Conservation (phyloP, 2,329 filamentous ascomycete species). For the Fusarium lyarnte region DNA sequence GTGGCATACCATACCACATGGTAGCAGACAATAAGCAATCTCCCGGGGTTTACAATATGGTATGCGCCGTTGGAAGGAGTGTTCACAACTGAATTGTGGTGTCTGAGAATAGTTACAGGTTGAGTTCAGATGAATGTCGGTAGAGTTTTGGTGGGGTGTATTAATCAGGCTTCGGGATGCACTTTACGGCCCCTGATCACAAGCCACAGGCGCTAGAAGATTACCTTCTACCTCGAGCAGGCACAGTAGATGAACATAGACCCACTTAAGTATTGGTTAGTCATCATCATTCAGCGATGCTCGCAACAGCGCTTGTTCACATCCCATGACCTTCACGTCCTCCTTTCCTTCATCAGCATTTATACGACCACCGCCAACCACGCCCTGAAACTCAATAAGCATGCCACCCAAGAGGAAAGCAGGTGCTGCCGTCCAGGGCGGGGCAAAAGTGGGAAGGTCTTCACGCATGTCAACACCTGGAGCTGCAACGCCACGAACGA, state of each 20-base stretch:
- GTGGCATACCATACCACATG: conserved; percentile 52
- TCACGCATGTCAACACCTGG: conserved; percentile 70
- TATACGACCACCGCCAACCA: conserved; percentile 10
- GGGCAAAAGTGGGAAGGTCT: conserved; percentile 64
- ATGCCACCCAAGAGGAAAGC: conserved; percentile 82
- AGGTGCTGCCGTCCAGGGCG: conserved; percentile 55
- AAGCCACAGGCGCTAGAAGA: neutral
- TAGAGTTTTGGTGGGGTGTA: conserved; percentile 34
- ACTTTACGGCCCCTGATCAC: conserved; percentile 16
- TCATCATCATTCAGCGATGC: conserved; percentile 27
- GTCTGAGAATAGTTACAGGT: neutral
- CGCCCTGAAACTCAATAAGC: conserved; percentile 28
- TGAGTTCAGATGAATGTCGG: conserved; percentile 6
- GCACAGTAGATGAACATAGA: neutral
- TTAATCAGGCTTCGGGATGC: conserved; percentile 21
- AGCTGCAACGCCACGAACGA: conserved; percentile 66
- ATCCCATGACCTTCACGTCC: neutral
- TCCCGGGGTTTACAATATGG: neutral
- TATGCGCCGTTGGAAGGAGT: neutral
- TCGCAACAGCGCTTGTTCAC: conserved; percentile 10
- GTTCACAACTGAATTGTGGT: neutral
- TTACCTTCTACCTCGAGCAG: neutral
- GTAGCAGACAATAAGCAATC: neutral
- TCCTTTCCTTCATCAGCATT: neutral
- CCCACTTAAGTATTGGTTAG: conserved; percentile 12